Base-by-base conservation (phyloP, 371 early-diverging fungal species). In the Mortierella sp. region DNA sequence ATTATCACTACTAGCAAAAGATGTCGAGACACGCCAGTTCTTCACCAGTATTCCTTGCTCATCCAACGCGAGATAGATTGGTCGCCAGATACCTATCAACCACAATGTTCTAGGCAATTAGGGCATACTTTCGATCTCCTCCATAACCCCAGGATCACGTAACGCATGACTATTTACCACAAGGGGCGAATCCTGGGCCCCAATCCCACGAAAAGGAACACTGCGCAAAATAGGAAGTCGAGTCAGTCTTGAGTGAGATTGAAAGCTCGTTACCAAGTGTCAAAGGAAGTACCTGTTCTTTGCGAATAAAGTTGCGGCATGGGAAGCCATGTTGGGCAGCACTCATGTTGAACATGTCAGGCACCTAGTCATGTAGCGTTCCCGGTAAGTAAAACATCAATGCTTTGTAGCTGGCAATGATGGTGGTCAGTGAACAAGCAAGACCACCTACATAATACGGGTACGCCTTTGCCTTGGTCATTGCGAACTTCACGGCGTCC, bases 171-270 rank as follows among this genome's bases (percentile, higher is more conserved):
- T 21, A 6, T 60, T 29, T 57, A 74, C 76, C 76, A 31, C 76
- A 74, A 2, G 76, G 68, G 28, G 76, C 76, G 43, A 74, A 74
- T 1, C 60, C 76, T 2, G 76, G 76, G 1, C 76, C 76, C 76
- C 76, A 74, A 28, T 74, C 76, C 76, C 76, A 74, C 3, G 76
- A 74, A 53, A 74, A 74, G 3, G 76, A 67, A 43, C 76, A 74
- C 76, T 74, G 49, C 3, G 7, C 19, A 16, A 4, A 19, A 14
- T 39, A 63, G 29, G 19, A 40, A 25, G 10, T 27, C 12, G 39
- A 21, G 17, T 47, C 31, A 39, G 22, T 19, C 8, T 34, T 10
- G 10, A 34, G 7, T 34, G 10, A 10, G 10, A 34, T 34, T 34
- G 34, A 34, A 34, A 4, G 7, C 4, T 34, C 7, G 34, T 34